Base-by-base conservation (phyloP, 2,329 filamentous ascomycete species). In the Pleurostoma richardsiae region DNA sequence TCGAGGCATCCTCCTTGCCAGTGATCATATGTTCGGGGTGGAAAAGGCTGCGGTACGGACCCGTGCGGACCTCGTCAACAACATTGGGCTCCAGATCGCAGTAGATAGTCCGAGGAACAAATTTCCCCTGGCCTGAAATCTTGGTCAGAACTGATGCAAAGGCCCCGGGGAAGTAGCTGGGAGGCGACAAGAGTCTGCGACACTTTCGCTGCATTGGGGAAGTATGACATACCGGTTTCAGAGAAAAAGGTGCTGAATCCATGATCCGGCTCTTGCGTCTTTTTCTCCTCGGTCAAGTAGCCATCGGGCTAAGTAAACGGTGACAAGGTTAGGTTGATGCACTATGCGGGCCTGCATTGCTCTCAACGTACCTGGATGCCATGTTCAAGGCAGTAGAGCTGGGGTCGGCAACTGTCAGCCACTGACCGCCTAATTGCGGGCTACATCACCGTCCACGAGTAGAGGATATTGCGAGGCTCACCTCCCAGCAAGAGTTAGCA, bases 221-320 rank as follows among this genome's bases (percentile, higher is more conserved):
- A 49, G 46, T 49, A 48, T 47, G 46, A 38, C 43, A 26, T 88
- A 97, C 94, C 92, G 66, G 94, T 97, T 82, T 99, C 94, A 60
- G 92, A 96, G 83, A 99, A 99, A 83, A 99, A 99, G 65, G 94
- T 99, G 81, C 91, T 96, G 84, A 99, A 99, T 58, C 94, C 94
- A 67, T 96, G 88, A 71, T 97, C 94, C 55, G 90, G 88, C 56
- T 95, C 88, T 67, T 85, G 84, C 61, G 82, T 83, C 82, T 97
- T 96, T 75, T 91, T 90, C 82, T 97, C 92, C 69, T 96, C 92
- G 57, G 91, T 97, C 72, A 99, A 85, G 79, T 88, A 97, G 71
- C 94, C 94, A 83, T 99, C 94, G 62, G 94, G 92, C 92, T 99
- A 69, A 54, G 51, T 51, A 44, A 19, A 19, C 19, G 19, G 19